Percentiles rank a stretch among this genome's conserved stretches.
These are phyloP conservation scores for Odontarrhena argentea DNA, from an alignment of 345 rosid species.

Conservation along the genomic window DNA sequence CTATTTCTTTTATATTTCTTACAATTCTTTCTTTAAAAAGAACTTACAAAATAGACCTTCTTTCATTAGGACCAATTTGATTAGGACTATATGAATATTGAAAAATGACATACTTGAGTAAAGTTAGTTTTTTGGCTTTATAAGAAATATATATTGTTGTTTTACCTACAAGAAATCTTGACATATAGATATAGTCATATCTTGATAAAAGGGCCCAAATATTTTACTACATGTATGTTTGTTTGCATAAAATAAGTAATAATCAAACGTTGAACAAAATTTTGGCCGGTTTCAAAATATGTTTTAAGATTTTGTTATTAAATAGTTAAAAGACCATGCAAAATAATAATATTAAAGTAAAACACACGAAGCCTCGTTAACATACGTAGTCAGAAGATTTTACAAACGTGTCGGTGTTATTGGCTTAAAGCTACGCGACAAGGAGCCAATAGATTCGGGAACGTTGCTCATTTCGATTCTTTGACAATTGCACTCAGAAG, in stretches of 20 bases:
- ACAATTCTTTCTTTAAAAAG: conserved; percentile 4
- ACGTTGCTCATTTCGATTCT: conserved; percentile 33
- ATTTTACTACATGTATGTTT: not conserved
- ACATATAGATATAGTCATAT: not conserved
- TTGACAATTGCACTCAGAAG: conserved; percentile 33
- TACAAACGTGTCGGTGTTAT: conserved; percentile 38
- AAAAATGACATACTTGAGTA: not conserved
- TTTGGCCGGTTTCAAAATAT: conserved; percentile 27
- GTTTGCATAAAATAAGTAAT: not conserved
- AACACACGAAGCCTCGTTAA: conserved; percentile 22
- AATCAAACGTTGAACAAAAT: conserved; percentile 3
- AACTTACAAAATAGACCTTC: not conserved
- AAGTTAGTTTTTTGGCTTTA: not conserved
- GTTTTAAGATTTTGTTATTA: not conserved
- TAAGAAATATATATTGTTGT: not conserved
- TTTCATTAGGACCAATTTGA: not conserved
- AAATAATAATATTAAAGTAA: conserved; percentile 5
- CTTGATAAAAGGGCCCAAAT: no score
- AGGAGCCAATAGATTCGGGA: conserved; percentile 35
- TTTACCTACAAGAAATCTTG: not conserved
- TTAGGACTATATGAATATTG: not conserved
- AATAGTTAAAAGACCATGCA: conserved; percentile 6
- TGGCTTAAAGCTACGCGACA: conserved; percentile 40
- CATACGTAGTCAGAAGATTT: conserved; percentile 25
- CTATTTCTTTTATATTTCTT: conserved; percentile 4